These are phyloP conservation scores for Endothia cerciana DNA, from an alignment of 2,329 filamentous ascomycete genomes.

Conservation along the genomic window DNA sequence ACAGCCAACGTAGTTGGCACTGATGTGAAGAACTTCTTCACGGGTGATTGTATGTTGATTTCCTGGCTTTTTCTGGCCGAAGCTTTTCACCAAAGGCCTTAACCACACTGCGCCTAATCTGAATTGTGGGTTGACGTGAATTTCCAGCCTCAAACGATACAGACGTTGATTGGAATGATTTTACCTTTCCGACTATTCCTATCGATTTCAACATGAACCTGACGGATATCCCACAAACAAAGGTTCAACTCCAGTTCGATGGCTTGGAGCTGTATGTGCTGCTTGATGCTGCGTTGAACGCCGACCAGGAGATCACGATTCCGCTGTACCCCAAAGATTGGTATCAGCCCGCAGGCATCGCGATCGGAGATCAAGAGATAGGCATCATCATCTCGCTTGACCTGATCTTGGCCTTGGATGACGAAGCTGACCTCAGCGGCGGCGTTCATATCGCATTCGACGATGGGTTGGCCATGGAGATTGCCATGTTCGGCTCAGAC, in stretches of 20 bases:
- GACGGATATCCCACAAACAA: conserved; percentile 46
- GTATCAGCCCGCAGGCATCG: conserved; percentile 46
- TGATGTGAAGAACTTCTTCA: conserved; percentile 31
- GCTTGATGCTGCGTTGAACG: conserved; percentile 47
- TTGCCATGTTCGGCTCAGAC: conserved; percentile 54
- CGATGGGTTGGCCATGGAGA: conserved; percentile 51
- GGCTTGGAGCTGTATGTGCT: conserved; percentile 56
- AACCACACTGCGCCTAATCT: not conserved
- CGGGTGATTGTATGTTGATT: conserved; percentile 28
- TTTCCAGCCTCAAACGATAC: conserved; percentile 17
- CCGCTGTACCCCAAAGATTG: conserved; percentile 51
- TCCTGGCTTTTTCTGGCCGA: conserved; percentile 17
- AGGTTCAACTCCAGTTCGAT: conserved; percentile 53
- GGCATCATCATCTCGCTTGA: conserved; percentile 55
- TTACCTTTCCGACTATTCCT: conserved; percentile 44
- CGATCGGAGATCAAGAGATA: conserved; percentile 44
- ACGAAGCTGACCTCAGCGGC: conserved; percentile 52
- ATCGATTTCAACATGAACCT: conserved; percentile 50
- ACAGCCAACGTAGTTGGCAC: conserved; percentile 35
- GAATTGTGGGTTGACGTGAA: not conserved
- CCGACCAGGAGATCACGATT: conserved; percentile 49
- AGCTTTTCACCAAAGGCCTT: no score
- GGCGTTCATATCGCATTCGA: conserved; percentile 61
- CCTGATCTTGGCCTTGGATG: conserved; percentile 53
- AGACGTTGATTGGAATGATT: conserved; percentile 37